phyloP scores from a whole-genome alignment of 2,329 filamentous ascomycete species.

The Cladosporium sp. region DNA sequence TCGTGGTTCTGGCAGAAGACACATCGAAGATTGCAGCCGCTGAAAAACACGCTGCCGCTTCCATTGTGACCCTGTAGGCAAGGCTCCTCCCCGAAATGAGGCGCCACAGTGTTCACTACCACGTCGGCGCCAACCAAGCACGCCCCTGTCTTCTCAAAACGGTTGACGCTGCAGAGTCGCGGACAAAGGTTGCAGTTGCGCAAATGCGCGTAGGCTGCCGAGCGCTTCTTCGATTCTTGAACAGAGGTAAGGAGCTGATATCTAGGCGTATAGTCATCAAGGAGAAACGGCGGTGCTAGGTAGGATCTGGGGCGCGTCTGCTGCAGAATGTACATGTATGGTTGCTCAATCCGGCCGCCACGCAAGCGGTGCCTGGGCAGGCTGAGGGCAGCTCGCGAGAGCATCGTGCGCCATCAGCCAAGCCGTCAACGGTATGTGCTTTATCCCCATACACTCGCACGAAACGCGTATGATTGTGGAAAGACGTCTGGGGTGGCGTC shows the following conservation, averaged over 20 bases:
- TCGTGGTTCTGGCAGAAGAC: conserved; percentile 79
- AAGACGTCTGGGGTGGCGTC: too few relatives aligned
- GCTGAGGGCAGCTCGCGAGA: conserved; percentile 4
- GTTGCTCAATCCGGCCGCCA: neutral
- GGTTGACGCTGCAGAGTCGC: conserved; percentile 70
- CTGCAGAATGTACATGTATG: neutral
- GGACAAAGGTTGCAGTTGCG: conserved; percentile 79
- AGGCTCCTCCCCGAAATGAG: conserved; percentile 80
- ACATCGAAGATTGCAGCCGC: conserved; percentile 70
- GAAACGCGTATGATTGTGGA: too few relatives aligned
- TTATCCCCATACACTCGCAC: too few relatives aligned
- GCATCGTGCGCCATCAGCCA: conserved; percentile 12
- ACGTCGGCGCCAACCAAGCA: conserved; percentile 72
- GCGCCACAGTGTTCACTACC: conserved; percentile 79
- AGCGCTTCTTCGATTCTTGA: conserved; percentile 69
- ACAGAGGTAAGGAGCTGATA: conserved; percentile 65
- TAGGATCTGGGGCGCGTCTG: conserved; percentile 18
- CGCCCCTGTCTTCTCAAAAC: conserved; percentile 72
- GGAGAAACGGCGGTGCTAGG: conserved; percentile 62
- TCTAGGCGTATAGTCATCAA: conserved; percentile 68
- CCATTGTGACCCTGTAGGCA: conserved; percentile 80
- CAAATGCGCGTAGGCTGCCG: conserved; percentile 68
- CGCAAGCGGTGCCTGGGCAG: neutral
- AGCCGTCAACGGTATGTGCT: neutral
- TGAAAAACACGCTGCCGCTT: conserved; percentile 77